Evolutionary conservation across 2,329 filamentous ascomycete species (phyloP).

Genomic region (Zasmidium cellare): DNA sequence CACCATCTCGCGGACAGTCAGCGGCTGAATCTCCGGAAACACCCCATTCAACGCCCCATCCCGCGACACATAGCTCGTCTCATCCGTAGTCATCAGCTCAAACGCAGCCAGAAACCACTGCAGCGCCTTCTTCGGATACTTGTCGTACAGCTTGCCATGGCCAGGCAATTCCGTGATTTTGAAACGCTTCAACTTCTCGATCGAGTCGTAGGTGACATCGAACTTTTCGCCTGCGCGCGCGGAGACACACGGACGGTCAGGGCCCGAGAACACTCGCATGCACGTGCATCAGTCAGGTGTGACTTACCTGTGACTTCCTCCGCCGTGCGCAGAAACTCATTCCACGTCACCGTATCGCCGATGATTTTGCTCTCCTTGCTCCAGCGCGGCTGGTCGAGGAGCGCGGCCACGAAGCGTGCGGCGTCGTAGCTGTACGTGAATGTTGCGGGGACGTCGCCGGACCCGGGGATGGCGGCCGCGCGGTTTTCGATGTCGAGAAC

Average conservation of each 20-base stretch:
- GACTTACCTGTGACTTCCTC: background rate
- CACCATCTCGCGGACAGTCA: slow-evolving; percentile 13
- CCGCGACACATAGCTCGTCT: background rate
- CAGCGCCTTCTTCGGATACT: slow-evolving; percentile 2
- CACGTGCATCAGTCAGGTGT: background rate
- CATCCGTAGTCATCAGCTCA: slow-evolving; percentile 5
- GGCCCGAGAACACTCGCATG: background rate
- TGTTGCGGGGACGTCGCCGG: background rate
- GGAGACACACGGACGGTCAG: background rate
- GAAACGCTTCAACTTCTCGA: slow-evolving; percentile 7
- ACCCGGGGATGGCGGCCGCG: slow-evolving; percentile 3
- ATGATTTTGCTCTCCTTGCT: slow-evolving; percentile 38
- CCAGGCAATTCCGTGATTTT: slow-evolving; percentile 10
- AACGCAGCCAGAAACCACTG: slow-evolving; percentile 1
- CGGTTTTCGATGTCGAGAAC: slow-evolving; percentile 8
- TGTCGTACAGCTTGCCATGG: background rate
- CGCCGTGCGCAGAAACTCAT: slow-evolving; percentile 8
- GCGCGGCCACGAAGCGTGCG: slow-evolving; percentile 43
- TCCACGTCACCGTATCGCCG: slow-evolving; percentile 13
- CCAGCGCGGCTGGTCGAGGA: slow-evolving; percentile 45
- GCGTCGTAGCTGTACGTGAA: slow-evolving; percentile 52
- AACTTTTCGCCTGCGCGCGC: slow-evolving; percentile 3
- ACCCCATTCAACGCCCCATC: slow-evolving; percentile 16
- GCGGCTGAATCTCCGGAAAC: slow-evolving; percentile 16
- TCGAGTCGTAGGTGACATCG: background rate